Conservation (phyloP, 352 stramenopile genomes). For the Hyaloperonospora brassicae region DNA sequence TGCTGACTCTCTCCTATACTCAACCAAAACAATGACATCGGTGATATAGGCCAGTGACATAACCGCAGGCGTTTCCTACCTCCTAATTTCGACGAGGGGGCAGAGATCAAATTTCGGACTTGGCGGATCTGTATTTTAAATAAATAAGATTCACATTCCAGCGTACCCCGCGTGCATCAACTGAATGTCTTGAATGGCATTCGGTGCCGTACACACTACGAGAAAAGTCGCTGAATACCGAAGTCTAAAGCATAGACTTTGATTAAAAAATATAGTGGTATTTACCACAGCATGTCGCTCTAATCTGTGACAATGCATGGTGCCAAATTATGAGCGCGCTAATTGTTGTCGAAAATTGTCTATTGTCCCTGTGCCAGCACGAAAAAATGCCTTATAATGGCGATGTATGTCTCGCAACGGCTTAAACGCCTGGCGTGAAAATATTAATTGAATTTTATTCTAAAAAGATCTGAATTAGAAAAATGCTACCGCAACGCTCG, state of each 20-base stretch:
- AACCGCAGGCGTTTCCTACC: no score
- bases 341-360: conserved; percentile 18
- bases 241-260: no score
- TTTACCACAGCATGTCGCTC: no score
- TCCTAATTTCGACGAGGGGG: not conserved
- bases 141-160: not conserved
- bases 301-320: conserved; percentile 16
- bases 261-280: no score
- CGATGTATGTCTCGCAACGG: no score
- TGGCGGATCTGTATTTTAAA: not conserved
- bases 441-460: no score
- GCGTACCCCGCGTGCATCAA: not conserved
- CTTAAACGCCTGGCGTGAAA: no score
- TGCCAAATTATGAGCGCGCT: conserved; percentile 15
- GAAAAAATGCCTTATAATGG: conserved; percentile 8
- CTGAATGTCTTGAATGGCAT: not conserved
- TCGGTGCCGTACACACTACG: not conserved
- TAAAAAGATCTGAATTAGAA: no score
- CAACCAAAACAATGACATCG: no score
- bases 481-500: no score
- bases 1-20: no score
- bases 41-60: no score
- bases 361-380: conserved; percentile 12
- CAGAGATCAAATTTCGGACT: not conserved
- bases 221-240: not conserved